phyloP scores from a whole-genome alignment of 352 stramenopile species.

The Phytophthora crassamura region DNA sequence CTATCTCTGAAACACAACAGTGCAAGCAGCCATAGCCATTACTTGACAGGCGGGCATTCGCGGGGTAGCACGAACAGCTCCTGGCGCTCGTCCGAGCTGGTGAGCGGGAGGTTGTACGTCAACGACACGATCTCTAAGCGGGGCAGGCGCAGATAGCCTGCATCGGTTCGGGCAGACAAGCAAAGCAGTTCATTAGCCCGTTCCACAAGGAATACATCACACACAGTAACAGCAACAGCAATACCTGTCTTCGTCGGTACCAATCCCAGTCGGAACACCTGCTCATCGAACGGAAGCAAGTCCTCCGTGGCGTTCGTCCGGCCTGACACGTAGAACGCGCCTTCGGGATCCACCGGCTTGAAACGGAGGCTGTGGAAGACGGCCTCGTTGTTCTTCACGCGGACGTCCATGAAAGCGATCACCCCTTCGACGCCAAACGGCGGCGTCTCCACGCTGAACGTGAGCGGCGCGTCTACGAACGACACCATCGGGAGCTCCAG shows the following conservation, averaged over 20 bases:
- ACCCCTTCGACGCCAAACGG: slow-evolving; percentile 76
- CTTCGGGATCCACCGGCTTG: slow-evolving; percentile 72
- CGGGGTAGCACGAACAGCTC: slow-evolving; percentile 80
- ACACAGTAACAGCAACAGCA: too few species aligned
- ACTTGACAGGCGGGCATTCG: slow-evolving; percentile 42
- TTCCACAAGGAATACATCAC: background rate
- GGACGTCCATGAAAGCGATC: slow-evolving; percentile 62
- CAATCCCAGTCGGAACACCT: slow-evolving; percentile 69
- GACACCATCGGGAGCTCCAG: slow-evolving; percentile 70
- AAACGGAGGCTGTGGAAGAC: slow-evolving; percentile 74
- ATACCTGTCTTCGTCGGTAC: slow-evolving; percentile 82
- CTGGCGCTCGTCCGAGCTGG: slow-evolving; percentile 70
- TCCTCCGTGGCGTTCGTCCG: slow-evolving; percentile 80
- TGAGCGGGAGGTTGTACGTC: slow-evolving; percentile 70
- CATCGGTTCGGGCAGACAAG: background rate
- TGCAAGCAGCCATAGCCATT: background rate
- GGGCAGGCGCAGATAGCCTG: slow-evolving; percentile 74
- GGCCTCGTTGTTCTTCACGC: slow-evolving; percentile 77
- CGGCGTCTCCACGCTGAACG: slow-evolving; percentile 67
- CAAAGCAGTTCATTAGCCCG: slow-evolving; percentile 15
- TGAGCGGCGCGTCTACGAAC: slow-evolving; percentile 75
- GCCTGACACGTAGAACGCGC: slow-evolving; percentile 81
- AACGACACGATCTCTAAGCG: slow-evolving; percentile 81
- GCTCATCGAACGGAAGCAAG: slow-evolving; percentile 72
- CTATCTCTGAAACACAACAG: too few species aligned